phyloP scores from a whole-genome alignment of 164 flowering plant species.

The Nelumbo lutea region DNA sequence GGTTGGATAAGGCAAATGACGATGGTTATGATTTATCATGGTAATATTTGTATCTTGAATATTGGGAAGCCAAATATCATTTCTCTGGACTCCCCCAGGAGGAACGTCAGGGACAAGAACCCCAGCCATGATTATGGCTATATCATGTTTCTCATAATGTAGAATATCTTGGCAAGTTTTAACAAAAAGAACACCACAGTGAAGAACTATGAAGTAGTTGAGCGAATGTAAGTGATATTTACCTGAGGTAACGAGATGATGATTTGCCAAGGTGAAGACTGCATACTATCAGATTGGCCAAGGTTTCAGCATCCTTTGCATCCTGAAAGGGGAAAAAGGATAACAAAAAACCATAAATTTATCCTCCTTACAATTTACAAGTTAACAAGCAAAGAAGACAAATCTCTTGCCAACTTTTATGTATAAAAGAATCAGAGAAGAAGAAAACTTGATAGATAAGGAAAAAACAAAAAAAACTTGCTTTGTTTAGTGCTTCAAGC shows the following conservation, averaged over 20 bases:
- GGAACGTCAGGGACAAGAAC: no score
- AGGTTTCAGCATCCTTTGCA: slow-evolving; percentile 70
- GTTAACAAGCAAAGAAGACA: not conserved
- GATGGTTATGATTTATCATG: no score
- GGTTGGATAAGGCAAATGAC: no score
- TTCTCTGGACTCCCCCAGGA: no score
- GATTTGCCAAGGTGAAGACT: slow-evolving; percentile 68
- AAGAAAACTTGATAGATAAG: not conserved
- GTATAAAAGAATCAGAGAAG: not conserved
- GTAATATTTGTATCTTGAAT: no score
- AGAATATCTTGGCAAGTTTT: no score
- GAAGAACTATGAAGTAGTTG: no score
- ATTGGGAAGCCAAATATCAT: no score
- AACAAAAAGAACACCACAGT: no score
- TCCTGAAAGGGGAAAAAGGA: slow-evolving; percentile 31
- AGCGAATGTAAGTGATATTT: not conserved
- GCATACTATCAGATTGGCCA: slow-evolving; percentile 67
- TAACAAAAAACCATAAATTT: not conserved
- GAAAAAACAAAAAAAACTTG: slow-evolving; percentile 15
- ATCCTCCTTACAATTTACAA: not conserved
- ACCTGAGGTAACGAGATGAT: slow-evolving; percentile 46
- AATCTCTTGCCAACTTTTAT: not conserved
- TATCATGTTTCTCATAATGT: no score
- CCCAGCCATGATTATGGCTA: no score
- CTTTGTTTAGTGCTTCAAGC: slow-evolving; percentile 78